These are phyloP conservation scores for Aquilaria agallochum DNA, from an alignment of 441 rosid genomes.

Conservation along the genomic window DNA sequence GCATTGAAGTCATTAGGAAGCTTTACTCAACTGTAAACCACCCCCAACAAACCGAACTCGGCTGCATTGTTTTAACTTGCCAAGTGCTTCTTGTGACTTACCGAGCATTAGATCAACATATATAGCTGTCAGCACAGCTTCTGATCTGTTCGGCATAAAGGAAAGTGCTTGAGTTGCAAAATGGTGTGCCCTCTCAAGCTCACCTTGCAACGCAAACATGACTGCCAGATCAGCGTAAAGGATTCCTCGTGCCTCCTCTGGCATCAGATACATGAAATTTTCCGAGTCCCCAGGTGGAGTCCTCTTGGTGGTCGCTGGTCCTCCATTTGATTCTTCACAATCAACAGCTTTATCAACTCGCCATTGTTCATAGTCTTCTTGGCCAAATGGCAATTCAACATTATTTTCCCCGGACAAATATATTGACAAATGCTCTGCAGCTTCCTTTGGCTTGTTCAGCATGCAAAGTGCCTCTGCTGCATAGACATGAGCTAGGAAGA, in stretches of 20 bases:
- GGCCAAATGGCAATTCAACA: constrained; percentile 60
- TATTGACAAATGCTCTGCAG: constrained; percentile 63
- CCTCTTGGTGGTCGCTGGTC: constrained; percentile 28
- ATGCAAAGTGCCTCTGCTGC: constrained; percentile 96
- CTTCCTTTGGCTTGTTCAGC: constrained; percentile 79
- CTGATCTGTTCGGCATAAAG: constrained; percentile 49
- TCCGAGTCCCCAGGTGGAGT: constrained; percentile 32
- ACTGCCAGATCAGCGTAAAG: constrained; percentile 78
- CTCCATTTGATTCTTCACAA: constrained; percentile 58
- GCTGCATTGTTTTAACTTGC: constrained; percentile 68
- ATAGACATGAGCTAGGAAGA: constrained; percentile 74
- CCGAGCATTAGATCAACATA: constrained; percentile 75
- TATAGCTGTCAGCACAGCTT: constrained; percentile 75
- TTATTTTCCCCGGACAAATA: constrained; percentile 57
- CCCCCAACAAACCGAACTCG: constrained; percentile 61
- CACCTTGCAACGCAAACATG: constrained; percentile 69
- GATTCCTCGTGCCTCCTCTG: constrained; percentile 82
- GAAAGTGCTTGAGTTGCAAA: constrained; percentile 52
- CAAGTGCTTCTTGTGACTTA: constrained; percentile 70
- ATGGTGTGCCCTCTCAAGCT: constrained; percentile 55
- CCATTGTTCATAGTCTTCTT: constrained; percentile 72
- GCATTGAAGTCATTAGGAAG: constrained; percentile 23
- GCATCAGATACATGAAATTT: constrained; percentile 50
- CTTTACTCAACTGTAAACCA: constrained; percentile 39
- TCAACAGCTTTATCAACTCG: constrained; percentile 45